Base-by-base conservation (phyloP, 2,329 filamentous ascomycete genomes). In the Talaromyces sp. region DNA sequence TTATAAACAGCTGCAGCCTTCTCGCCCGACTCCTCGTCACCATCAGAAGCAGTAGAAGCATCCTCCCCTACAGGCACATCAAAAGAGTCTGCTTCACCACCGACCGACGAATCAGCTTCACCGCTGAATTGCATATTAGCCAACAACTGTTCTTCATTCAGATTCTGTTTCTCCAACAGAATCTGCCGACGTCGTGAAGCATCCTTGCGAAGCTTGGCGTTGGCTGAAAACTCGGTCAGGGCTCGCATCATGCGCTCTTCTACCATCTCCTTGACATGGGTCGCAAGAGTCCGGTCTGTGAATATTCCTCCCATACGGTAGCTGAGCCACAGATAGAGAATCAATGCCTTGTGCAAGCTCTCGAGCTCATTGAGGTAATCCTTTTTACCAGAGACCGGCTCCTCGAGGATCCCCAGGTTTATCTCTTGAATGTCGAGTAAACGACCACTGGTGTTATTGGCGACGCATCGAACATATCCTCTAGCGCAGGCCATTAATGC, bases 311-410 rank as follows among this genome's bases (percentile, higher is more conserved):
- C 84, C 76, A 94, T 96, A 6, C 94, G 89, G 77, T 94, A 98
- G 71, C 91, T 94, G 17, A 99, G 83, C 95, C 95, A 99, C 1
- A 96, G 84, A 74, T 98, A 99, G 56, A 93, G 81, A 53, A 94
- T 92, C 43, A 99, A 81, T 31, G 87, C 83, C 72, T 91, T 91
- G 79, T 99, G 95, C 17, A 99, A 83, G 2, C 81, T 76, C 76
- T 99, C 95, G 22, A 98, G 81, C 8, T 82, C 78, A 63, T 82
- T 80, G 11, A 99, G 82, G 69, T 92, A 91, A 0, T 81, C 75
- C 62, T 84, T 79, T 15, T 77, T 75, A 0, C 75, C 75, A 0
- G 78, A 79, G 1, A 82, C 75, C 0, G 79, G 72, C 29, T 80
- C 66, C 67, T 97, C 91, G 2, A 98, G 83, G 2, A 90, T 76